phyloP scores from a whole-genome alignment of 495 filamentous ascomycete genomes.

The Aspergillus mulundensis region DNA sequence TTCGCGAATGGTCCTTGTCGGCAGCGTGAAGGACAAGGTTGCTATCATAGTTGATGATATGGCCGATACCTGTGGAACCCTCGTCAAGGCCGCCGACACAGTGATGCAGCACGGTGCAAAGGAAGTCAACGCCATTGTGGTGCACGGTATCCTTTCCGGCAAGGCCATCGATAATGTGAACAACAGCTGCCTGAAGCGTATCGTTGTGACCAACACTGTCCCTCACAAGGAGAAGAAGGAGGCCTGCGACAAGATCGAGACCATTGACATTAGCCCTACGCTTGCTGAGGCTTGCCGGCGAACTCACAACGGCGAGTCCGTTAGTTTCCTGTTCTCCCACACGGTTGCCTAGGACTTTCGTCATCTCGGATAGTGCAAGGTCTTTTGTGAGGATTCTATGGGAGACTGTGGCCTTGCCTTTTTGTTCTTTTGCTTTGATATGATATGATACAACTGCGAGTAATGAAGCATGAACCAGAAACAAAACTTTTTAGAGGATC shows the following conservation, averaged over 20 bases:
- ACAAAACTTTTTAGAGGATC: background rate
- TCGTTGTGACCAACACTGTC: conserved; percentile 98
- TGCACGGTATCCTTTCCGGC: conserved; percentile 90
- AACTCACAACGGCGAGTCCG: conserved; percentile 93
- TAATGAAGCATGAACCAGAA: conserved; percentile 10
- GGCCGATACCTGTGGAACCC: conserved; percentile 93
- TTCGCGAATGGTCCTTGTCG: conserved; percentile 84
- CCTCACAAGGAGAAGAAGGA: conserved; percentile 75
- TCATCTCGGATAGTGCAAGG: background rate
- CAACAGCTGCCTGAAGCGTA: conserved; percentile 63
- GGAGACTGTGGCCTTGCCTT: background rate
- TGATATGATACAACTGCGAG: background rate
- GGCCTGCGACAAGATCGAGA: conserved; percentile 71
- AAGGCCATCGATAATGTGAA: conserved; percentile 90
- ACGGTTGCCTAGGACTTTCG: conserved; percentile 45
- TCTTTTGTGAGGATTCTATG: background rate
- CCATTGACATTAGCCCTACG: conserved; percentile 92
- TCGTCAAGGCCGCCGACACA: conserved; percentile 88
- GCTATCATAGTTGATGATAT: conserved; percentile 78
- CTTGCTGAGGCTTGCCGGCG: conserved; percentile 66
- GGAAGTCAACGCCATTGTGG: conserved; percentile 90
- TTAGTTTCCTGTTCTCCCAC: conserved; percentile 92
- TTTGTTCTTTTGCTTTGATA: background rate
- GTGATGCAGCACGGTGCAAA: conserved; percentile 85
- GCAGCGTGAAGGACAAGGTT: conserved; percentile 56